These are phyloP conservation scores for Astraeus odoratus DNA, from an alignment of 768 basidiomycete genomes.

Conservation along the genomic window DNA sequence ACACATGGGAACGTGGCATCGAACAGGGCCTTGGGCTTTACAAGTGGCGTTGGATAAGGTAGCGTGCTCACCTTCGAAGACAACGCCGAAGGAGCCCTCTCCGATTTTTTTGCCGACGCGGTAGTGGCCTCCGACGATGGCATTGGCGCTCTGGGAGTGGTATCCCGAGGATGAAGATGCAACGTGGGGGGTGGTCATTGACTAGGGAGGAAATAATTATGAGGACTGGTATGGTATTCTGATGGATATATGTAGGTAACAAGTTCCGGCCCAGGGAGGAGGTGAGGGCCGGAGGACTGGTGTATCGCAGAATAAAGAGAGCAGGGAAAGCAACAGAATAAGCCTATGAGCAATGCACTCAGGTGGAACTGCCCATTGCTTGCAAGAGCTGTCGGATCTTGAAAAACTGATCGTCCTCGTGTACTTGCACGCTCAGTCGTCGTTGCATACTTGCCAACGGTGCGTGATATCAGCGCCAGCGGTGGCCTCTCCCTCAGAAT, in stretches of 20 bases:
- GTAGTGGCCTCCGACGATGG: constrained; percentile 74
- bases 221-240: background rate
- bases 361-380: too few relatives aligned
- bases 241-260: constrained; percentile 10
- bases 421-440: too few relatives aligned
- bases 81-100: constrained; percentile 97
- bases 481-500: too few relatives aligned
- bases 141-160: constrained; percentile 59
- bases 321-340: constrained; percentile 23
- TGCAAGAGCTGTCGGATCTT: too few relatives aligned
- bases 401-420: too few relatives aligned
- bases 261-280: constrained; percentile 24
- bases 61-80: constrained; percentile 73
- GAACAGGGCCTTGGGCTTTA: background rate
- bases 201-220: background rate
- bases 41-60: background rate
- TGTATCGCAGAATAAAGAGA: too few relatives aligned
- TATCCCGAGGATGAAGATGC: constrained; percentile 72
- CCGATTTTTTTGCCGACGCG: constrained; percentile 98
- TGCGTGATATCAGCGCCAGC: too few relatives aligned
- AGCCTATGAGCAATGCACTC: too few relatives aligned
- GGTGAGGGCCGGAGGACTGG: too few relatives aligned
- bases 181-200: constrained; percentile 79
- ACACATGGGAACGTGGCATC: background rate
- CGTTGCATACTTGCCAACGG: too few relatives aligned